Conservation (phyloP, 2,329 filamentous ascomycete genomes). For the Epichloe gansuensis region DNA sequence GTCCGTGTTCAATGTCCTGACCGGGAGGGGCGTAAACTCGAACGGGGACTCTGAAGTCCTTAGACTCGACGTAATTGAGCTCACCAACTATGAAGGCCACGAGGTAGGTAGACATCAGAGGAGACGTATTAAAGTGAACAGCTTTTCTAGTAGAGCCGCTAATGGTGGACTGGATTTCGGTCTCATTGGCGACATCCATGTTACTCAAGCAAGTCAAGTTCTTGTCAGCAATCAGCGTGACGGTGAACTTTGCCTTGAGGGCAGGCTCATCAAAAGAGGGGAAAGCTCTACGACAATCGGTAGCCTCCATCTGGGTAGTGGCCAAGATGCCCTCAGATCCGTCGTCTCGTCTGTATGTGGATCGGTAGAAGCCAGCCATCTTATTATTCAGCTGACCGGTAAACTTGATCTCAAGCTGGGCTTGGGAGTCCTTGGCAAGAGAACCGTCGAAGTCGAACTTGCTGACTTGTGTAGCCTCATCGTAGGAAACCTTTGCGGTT, state of each 20-base stretch:
- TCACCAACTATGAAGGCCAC: slow-evolving; percentile 90
- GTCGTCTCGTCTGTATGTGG: slow-evolving; percentile 75
- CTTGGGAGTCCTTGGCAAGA: slow-evolving; percentile 64
- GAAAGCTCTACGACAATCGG: slow-evolving; percentile 83
- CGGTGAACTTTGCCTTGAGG: slow-evolving; percentile 83
- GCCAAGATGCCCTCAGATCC: slow-evolving; percentile 74
- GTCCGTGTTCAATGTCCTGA: slow-evolving; percentile 79
- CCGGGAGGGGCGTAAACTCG: slow-evolving; percentile 89
- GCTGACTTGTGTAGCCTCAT: slow-evolving; percentile 70
- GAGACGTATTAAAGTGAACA: slow-evolving; percentile 84
- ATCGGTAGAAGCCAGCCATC: slow-evolving; percentile 96
- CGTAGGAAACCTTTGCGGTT: slow-evolving; percentile 47
- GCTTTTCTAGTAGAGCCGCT: slow-evolving; percentile 49
- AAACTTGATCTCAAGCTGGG: slow-evolving; percentile 50
- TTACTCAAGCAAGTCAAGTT: slow-evolving; percentile 87
- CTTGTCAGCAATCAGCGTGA: slow-evolving; percentile 85
- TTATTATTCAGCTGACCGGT: slow-evolving; percentile 76
- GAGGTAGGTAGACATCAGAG: slow-evolving; percentile 92
- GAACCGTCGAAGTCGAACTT: slow-evolving; percentile 67
- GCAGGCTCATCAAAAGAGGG: slow-evolving; percentile 95
- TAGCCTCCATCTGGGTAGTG: slow-evolving; percentile 92
- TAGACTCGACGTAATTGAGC: slow-evolving; percentile 87
- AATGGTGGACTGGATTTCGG: slow-evolving; percentile 38
- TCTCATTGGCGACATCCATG: slow-evolving; percentile 83
- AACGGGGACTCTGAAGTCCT: slow-evolving; percentile 80